Evolutionary conservation across 2,329 filamentous ascomycete genomes (phyloP).

Genomic region (Aspergillus vadensis): DNA sequence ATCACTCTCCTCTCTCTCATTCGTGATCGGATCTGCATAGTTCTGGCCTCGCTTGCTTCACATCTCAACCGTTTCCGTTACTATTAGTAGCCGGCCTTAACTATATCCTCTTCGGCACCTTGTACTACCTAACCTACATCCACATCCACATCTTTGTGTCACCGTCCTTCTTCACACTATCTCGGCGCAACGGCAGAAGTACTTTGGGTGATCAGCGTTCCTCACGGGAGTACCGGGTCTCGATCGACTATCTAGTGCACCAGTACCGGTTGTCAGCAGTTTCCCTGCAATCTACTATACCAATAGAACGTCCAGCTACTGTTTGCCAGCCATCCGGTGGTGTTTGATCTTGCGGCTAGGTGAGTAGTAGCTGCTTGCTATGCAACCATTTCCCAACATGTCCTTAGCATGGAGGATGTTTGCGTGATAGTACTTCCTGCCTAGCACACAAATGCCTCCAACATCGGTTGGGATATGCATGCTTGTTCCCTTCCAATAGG

Average conservation of each 20-base stretch:
- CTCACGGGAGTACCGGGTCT: slow-evolving; percentile 2
- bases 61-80: background rate
- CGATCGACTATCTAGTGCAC: slow-evolving; percentile 11
- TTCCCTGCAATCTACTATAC: slow-evolving; percentile 11
- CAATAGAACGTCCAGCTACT: background rate
- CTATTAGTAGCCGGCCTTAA: background rate
- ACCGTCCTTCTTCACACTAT: slow-evolving; percentile 19
- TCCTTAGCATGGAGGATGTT: background rate
- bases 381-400: background rate
- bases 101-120: background rate
- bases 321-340: background rate
- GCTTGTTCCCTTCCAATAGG: background rate
- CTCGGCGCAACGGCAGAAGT: slow-evolving; percentile 10
- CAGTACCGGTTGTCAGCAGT: slow-evolving; percentile 18
- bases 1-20: background rate
- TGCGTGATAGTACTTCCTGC: background rate
- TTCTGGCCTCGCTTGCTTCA: background rate
- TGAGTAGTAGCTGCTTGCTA: slow-evolving; percentile 5
- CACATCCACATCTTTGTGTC: slow-evolving; percentile 16
- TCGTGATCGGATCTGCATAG: background rate
- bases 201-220: slow-evolving; percentile 2
- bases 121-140: background rate
- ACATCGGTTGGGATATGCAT: background rate
- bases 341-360: background rate
- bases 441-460: background rate